Evolutionary conservation across 179 eudicot genomes (phyloP).

Genomic region (Patellifolia procumbens): DNA sequence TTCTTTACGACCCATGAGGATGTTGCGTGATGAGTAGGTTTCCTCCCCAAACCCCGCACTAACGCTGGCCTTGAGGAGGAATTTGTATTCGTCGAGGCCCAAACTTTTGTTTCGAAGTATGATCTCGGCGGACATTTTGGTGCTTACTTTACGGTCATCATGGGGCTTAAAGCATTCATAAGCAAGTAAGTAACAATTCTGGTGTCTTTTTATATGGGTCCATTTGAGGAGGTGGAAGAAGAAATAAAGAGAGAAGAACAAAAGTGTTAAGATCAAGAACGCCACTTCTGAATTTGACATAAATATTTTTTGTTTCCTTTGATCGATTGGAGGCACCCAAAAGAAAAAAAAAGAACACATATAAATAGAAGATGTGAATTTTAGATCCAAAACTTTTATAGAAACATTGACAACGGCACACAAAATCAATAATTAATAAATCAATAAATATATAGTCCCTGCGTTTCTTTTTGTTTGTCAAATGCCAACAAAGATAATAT

Average conservation of each 20-base stretch:
- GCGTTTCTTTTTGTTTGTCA: too few relatives aligned
- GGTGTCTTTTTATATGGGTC: slow-evolving; percentile 31
- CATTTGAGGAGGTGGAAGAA: slow-evolving; percentile 31
- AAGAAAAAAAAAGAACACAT: too few relatives aligned
- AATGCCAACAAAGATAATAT: too few relatives aligned
- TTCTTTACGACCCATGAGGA: slow-evolving; percentile 57
- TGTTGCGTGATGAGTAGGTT: slow-evolving; percentile 64
- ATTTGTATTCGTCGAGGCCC: slow-evolving; percentile 73
- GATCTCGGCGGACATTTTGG: slow-evolving; percentile 63
- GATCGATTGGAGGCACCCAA: too few relatives aligned
- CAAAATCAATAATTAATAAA: too few relatives aligned
- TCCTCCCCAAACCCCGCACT: slow-evolving; percentile 85
- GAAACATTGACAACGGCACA: too few relatives aligned
- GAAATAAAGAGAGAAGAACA: slow-evolving; percentile 36
- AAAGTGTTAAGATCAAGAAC: slow-evolving; percentile 26
- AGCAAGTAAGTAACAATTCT: slow-evolving; percentile 55
- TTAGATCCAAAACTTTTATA: too few relatives aligned
- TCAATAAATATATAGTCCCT: too few relatives aligned
- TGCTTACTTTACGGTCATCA: slow-evolving; percentile 61
- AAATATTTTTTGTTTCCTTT: too few relatives aligned
- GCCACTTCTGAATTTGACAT: too few relatives aligned
- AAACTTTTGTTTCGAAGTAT: slow-evolving; percentile 59
- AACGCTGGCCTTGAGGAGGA: slow-evolving; percentile 70
- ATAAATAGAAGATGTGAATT: too few relatives aligned
- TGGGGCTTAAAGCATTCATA: slow-evolving; percentile 68